Evolutionary conservation across 306 rosid species (phyloP).

Genomic region (Cucumis sativus): Cucumber_9930_V3 NC_026659.2:14242001-14242500

Average conservation of each 20-base stretch:
- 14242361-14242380: slow-evolving; percentile 6
- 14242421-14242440: not conserved
- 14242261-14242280: not conserved
- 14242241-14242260: not conserved
- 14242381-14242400: not conserved
- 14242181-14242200: slow-evolving; percentile 2
- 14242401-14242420: not conserved
- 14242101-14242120: slow-evolving; percentile 4
- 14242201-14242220: not conserved
- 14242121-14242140: not conserved
- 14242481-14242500: not conserved
- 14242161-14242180: not conserved
- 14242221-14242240: not conserved
- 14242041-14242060: not conserved
- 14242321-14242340: slow-evolving; percentile 4
- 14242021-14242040: slow-evolving; percentile 6
- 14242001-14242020: not conserved
- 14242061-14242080: not conserved
- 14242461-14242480: not conserved
- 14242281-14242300: not conserved
- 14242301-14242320: not conserved
- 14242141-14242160: not conserved
- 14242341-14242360: not conserved
- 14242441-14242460: not conserved
- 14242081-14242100: not conserved